Percentiles rank a stretch among this genome's conserved stretches.
Evolutionary conservation across 179 eudicot genomes (phyloP).

Genomic region (Drosera spatulata): DNA sequence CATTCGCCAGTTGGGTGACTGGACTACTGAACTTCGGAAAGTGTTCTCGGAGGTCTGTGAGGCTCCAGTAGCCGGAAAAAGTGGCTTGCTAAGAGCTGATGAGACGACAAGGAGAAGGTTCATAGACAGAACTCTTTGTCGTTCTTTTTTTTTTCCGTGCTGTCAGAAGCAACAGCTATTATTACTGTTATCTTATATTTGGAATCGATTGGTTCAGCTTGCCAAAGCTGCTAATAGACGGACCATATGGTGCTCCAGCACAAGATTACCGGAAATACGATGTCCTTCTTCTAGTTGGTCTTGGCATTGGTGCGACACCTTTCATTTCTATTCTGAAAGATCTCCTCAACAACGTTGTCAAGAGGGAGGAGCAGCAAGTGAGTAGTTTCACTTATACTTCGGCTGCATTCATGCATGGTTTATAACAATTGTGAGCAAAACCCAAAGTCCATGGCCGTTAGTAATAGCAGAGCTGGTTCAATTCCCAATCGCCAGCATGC

Average conservation of each 20-base stretch:
- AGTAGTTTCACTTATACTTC: constrained; percentile 11
- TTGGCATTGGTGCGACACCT: constrained; percentile 97
- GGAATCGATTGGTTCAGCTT: constrained; percentile 34
- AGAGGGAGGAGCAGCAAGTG: constrained; percentile 75
- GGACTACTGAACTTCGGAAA: constrained; percentile 81
- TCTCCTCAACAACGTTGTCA: constrained; percentile 78
- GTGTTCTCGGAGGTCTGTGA: constrained; percentile 71
- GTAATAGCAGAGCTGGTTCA: too few species aligned
- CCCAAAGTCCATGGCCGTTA: not conserved
- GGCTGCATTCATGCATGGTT: not conserved
- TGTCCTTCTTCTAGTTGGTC: constrained; percentile 85
- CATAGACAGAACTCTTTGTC: not conserved
- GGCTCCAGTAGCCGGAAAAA: constrained; percentile 61
- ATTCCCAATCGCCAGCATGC: too few species aligned
- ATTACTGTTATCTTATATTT: not conserved
- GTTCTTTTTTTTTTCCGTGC: not conserved
- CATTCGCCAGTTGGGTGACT: constrained; percentile 79
- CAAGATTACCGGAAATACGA: constrained; percentile 90
- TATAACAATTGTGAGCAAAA: not conserved
- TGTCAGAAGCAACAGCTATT: not conserved
- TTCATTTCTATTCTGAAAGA: constrained; percentile 95
- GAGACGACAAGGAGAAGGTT: constrained; percentile 73
- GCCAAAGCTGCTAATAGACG: constrained; percentile 88
- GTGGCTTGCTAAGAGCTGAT: constrained; percentile 94
- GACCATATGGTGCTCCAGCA: constrained; percentile 99